Evolutionary conservation across 1,139 yeast species (phyloP).

Genomic region (Petasospora rhodanensis): DNA sequence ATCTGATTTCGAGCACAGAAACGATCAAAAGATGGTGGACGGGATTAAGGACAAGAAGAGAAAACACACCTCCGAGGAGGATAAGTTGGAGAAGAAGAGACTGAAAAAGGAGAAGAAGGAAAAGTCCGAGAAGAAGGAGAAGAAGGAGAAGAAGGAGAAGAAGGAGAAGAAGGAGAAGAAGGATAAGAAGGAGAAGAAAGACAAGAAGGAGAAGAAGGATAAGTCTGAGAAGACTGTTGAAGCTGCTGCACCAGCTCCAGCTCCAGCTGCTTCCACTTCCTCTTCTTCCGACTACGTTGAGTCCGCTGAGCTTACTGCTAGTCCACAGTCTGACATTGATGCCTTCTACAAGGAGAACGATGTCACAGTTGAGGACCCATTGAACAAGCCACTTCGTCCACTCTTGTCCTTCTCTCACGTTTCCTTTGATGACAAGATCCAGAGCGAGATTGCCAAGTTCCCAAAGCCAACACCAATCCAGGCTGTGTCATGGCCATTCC

Average conservation of each 20-base stretch:
- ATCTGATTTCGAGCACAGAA: no score
- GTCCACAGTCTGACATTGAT: conserved; percentile 54
- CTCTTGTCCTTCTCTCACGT: conserved; percentile 64
- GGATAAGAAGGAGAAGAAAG: conserved; percentile 37
- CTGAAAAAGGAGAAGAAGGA: conserved; percentile 33
- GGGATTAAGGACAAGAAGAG: conserved; percentile 41
- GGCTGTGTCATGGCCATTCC: conserved; percentile 94
- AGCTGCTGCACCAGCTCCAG: conserved; percentile 3
- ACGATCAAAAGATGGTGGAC: conserved; percentile 13
- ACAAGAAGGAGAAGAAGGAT: conserved; percentile 30
- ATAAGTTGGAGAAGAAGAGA: conserved; percentile 34
- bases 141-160: conserved; percentile 36
- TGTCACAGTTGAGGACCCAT: conserved; percentile 74
- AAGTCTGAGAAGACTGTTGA: conserved; percentile 2
- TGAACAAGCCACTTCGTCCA: conserved; percentile 51
- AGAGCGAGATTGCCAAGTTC: conserved; percentile 57
- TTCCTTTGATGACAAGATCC: conserved; percentile 50
- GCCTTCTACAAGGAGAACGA: conserved; percentile 66
- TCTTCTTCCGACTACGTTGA: conserved; percentile 20
- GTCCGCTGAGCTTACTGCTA: conserved; percentile 26
- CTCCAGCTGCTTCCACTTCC: conserved; percentile 1
- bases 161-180: conserved; percentile 45
- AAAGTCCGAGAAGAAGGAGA: conserved; percentile 40
- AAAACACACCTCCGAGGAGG: conserved; percentile 34
- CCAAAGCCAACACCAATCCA: conserved; percentile 96